These are phyloP conservation scores for Zangia roseola DNA, from an alignment of 768 basidiomycete genomes.

Conservation along the genomic window DNA sequence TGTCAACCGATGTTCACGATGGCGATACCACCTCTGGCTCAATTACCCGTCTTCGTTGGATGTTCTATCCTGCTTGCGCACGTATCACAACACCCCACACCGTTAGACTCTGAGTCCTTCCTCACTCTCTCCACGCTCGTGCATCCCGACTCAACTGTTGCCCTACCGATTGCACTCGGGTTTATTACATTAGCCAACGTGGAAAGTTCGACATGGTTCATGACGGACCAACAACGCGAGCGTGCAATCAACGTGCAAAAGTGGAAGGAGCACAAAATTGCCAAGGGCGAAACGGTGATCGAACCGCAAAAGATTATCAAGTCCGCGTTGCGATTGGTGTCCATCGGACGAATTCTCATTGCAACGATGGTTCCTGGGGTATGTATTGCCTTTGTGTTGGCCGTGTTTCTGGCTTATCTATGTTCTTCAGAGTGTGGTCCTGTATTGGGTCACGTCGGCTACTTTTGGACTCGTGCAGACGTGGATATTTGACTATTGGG, in stretches of 20 bases:
- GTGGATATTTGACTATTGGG: conserved; percentile 69
- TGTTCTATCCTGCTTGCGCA: conserved; percentile 57
- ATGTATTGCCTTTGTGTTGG: conserved; percentile 18
- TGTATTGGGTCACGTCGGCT: conserved; percentile 82
- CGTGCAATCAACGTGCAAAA: conserved; percentile 48
- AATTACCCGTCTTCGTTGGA: conserved; percentile 73
- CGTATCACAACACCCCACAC: conserved; percentile 56
- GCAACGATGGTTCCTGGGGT: conserved; percentile 74
- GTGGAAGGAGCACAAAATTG: conserved; percentile 42
- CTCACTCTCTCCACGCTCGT: conserved; percentile 68
- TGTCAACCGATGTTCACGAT: conserved; percentile 61
- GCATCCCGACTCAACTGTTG: conserved; percentile 68
- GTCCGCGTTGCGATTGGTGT: conserved; percentile 51
- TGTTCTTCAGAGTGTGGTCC: conserved; percentile 48
- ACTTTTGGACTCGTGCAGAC: conserved; percentile 72
- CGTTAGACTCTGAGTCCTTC: conserved; percentile 77
- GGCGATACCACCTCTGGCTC: conserved; percentile 58
- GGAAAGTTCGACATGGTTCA: conserved; percentile 73
- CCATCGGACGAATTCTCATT: conserved; percentile 65
- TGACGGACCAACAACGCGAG: conserved; percentile 55
- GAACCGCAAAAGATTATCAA: conserved; percentile 54
- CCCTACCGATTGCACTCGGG: conserved; percentile 69
- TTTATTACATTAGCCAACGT: conserved; percentile 77
- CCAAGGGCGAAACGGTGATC: conserved; percentile 44
- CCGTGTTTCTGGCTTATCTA: conserved; percentile 2